Evolutionary conservation across 139 green algal species (phyloP), one percentile per base, ranked within the genome.

Genomic region (Chlorella sorokiniana): DNA sequence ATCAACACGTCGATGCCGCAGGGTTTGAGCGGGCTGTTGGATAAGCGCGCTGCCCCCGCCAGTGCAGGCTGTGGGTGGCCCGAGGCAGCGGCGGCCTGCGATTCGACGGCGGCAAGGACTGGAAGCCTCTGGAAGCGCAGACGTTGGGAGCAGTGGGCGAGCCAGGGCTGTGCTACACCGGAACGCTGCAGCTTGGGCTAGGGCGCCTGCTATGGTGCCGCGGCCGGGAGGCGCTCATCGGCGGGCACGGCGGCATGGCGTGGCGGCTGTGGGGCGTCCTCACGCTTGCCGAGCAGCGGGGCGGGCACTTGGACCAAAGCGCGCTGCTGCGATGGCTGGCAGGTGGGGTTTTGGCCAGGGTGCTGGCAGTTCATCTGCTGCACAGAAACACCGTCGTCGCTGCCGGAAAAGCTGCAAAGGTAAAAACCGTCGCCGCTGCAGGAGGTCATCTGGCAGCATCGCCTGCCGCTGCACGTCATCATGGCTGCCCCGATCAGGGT

Each of bases 201-300:
- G 69, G 69, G 9, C 31, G 9, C 14, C 69, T 76, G 69, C 69
- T 76, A 29, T 33, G n/a, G 38, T 76, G 69, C 69, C n/a, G 69
- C 4, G 69, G 69, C 9, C 42, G 69, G 4, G 69, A 76, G 44
- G 44, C 44, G 44, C 69, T 76, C n/a, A 42, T 76, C 29, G n/a
- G 29, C 3, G 69, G 69, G 10, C 44, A 16, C 16, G 69, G 69
- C 44, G 69, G 44, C 11, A 76, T 76, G 69, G 44, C 31, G 69
- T 76, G 69, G 69, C 44, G 69, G 44, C 69, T 76, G 69, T 76
- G 69, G 69, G 69, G 69, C 0, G 69, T n/a, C 20, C 20, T 76
- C 44, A n/a, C 31, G 69, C 69, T 76, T 29, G 69, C 69, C 1
- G 2, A 7, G n/a, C 20, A 25, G 29, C n/a, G 44, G 31, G 44